Conservation (phyloP, 352 stramenopile genomes). For the Pythium dissotocum region DNA sequence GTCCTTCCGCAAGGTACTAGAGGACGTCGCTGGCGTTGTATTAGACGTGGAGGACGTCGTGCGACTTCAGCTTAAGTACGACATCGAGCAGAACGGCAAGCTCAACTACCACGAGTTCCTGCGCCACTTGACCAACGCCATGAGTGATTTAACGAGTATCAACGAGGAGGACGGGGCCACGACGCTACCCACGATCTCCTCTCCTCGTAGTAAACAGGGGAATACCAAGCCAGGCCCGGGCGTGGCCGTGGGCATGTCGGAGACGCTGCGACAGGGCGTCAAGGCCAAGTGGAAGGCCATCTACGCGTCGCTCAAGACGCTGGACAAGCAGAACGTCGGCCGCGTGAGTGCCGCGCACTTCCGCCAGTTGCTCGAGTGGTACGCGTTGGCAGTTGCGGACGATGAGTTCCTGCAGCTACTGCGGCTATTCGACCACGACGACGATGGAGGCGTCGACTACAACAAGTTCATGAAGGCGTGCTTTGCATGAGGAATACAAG, state of each 20-base stretch:
- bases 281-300: slow-evolving; percentile 74
- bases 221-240: too few species aligned
- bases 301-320: slow-evolving; percentile 64
- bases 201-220: background rate
- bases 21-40: slow-evolving; percentile 44
- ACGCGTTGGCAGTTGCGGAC: slow-evolving; percentile 52
- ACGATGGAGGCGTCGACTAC: slow-evolving; percentile 69
- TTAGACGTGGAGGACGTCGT: slow-evolving; percentile 63
- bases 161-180: slow-evolving; percentile 6
- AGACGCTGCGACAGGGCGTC: slow-evolving; percentile 49
- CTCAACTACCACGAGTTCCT: slow-evolving; percentile 68
- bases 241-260: slow-evolving; percentile 13
- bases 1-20: slow-evolving; percentile 67
- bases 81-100: slow-evolving; percentile 68
- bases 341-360: slow-evolving; percentile 64
- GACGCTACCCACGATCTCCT: slow-evolving; percentile 12
- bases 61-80: slow-evolving; percentile 76
- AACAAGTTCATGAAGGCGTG: slow-evolving; percentile 74
- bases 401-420: slow-evolving; percentile 54
- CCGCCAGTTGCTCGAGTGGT: slow-evolving; percentile 76
- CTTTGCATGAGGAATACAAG: slow-evolving; percentile 40
- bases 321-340: slow-evolving; percentile 57
- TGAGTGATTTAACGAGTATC: slow-evolving; percentile 36
- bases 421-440: slow-evolving; percentile 60
- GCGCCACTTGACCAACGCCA: slow-evolving; percentile 55